These are phyloP conservation scores for Hypoxylon trugodes DNA, from an alignment of 495 filamentous ascomycete genomes.

Conservation along the genomic window DNA sequence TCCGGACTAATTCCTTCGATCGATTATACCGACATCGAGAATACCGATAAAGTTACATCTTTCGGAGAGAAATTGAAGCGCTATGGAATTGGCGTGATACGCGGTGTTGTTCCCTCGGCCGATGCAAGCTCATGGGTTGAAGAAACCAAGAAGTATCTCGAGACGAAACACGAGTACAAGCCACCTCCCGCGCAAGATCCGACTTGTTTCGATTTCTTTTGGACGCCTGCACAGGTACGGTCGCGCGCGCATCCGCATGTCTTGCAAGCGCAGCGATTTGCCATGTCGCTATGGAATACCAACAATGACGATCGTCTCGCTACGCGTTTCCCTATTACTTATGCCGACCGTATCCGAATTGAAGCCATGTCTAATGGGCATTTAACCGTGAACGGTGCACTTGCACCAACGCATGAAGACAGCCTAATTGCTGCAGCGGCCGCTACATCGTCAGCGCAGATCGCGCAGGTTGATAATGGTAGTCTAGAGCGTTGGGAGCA, in stretches of 20 bases:
- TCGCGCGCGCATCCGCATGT: conserved; percentile 81
- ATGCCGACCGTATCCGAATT: conserved; percentile 87
- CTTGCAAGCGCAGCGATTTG: conserved; percentile 76
- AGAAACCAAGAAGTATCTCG: conserved; percentile 68
- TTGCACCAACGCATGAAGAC: conserved; percentile 45
- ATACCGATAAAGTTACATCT: conserved; percentile 56
- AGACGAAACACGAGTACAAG: conserved; percentile 60
- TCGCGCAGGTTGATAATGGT: conserved; percentile 85
- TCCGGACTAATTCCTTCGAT: conserved; percentile 69
- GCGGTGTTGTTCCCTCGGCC: conserved; percentile 66
- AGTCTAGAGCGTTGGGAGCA: conserved; percentile 91
- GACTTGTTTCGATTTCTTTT: conserved; percentile 92
- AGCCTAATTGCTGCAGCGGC: conserved; percentile 54
- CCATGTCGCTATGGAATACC: conserved; percentile 86
- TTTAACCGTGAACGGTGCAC: conserved; percentile 45
- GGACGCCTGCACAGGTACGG: conserved; percentile 82
- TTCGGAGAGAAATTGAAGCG: conserved; percentile 65
- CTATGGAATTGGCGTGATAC: conserved; percentile 72
- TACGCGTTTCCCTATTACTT: conserved; percentile 72
- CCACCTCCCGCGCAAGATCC: conserved; percentile 65
- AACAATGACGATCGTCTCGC: conserved; percentile 67
- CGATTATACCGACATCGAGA: conserved; percentile 66
- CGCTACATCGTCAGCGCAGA: conserved; percentile 55
- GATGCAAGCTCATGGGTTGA: conserved; percentile 67
- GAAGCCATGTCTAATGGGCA: conserved; percentile 55